Base-by-base conservation (phyloP, 179 eudicot genomes). In the Sideroxylon spinosum region DNA sequence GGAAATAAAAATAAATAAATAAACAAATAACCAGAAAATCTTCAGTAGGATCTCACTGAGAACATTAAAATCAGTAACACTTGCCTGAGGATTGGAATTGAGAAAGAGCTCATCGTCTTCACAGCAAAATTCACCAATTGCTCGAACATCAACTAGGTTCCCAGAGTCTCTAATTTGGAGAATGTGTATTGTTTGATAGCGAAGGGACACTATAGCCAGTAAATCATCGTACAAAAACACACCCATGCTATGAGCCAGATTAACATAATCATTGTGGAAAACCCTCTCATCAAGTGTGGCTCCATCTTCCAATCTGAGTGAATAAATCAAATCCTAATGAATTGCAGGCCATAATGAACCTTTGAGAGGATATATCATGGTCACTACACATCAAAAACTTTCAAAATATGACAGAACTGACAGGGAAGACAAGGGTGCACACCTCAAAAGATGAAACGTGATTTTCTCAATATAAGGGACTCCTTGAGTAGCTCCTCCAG, bases 71-170 rank as follows among this genome's bases (percentile, higher is more conserved):
- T 62, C n/a, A 67, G 22, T 16, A 72, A 61, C 71, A 79, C 91
- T 87, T 88, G 88, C 99, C 93, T 91, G 98, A 69, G 87, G 80
- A 88, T 87, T 90, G 76, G 98, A 89, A 81, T 87, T 85, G 78
- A 95, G 81, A 81, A 95, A 95, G 79, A 95, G 97, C 78, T 91
- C 95, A 81, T 95, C 99, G 71, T 95, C 99, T 88, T 95, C 99
- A 79, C 86, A 89, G 84, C 99, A 93, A 82, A 85, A 93, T 79
- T 88, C 95, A 71, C 99, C 99, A 85, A 95, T 90, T 20, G 90
- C 92, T 66, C 97, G 87, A 69, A 93, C 92, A 80, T 93, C 94
- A 82, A 93, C 98, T 69, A 95, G 91, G 82, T 86, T 85, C 6
- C 99, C 99, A 22, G 97, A 88, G 75, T 95, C 99, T 82, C 97